Conservation (phyloP, 2,329 filamentous ascomycete genomes). For the Nemania sp. region DNA sequence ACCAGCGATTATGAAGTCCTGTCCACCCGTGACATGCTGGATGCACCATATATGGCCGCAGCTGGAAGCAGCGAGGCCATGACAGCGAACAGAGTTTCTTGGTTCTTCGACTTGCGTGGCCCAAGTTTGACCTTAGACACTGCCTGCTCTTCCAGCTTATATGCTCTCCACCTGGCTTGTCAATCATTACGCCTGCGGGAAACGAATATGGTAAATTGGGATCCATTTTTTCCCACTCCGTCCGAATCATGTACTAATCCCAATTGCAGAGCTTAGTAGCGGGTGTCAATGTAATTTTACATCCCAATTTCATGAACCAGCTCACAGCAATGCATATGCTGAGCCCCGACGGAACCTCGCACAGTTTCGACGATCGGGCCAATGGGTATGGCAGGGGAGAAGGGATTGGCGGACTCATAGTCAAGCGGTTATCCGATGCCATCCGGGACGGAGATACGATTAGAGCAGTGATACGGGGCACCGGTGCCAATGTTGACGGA, state of each 20-base stretch:
- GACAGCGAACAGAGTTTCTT: slow-evolving; percentile 8
- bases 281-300: slow-evolving; percentile 2
- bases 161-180: slow-evolving; percentile 8
- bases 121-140: slow-evolving; percentile 10
- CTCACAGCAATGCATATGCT: slow-evolving; percentile 1
- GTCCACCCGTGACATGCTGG: slow-evolving; percentile 2
- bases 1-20: slow-evolving; percentile 12
- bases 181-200: background rate
- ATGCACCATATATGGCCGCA: slow-evolving; percentile 4
- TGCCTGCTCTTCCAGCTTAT: slow-evolving; percentile 5
- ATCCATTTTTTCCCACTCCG: too few relatives aligned
- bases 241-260: too few relatives aligned
- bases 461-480: slow-evolving; percentile 7
- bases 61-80: background rate
- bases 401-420: slow-evolving; percentile 1
- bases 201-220: slow-evolving; percentile 5
- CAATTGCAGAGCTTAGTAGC: too few relatives aligned
- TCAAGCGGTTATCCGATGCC: slow-evolving; percentile 5
- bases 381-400: slow-evolving; percentile 13
- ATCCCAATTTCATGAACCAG: background rate
- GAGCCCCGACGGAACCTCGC: slow-evolving; percentile 8
- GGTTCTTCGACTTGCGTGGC: slow-evolving; percentile 12
- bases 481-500: slow-evolving; percentile 6
- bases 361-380: slow-evolving; percentile 2
- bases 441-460: slow-evolving; percentile 9